Conservation (phyloP, 1,284 basidiomycete species). For the Singerocomus inundabilis region DNA sequence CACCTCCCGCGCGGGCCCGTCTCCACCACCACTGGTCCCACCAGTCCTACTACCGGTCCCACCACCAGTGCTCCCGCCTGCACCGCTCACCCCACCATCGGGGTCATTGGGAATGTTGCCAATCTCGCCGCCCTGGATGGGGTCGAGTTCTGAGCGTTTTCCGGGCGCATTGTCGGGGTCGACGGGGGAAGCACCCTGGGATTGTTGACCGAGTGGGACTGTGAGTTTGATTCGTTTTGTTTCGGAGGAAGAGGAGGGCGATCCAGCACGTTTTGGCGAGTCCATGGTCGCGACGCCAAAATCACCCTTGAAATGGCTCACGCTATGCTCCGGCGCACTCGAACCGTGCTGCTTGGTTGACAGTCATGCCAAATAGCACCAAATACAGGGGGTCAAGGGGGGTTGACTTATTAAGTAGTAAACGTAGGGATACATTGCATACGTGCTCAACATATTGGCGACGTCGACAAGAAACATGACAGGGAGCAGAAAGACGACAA, state of each 20-base stretch:
- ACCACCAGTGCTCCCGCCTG: no score
- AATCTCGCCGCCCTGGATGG: conserved; percentile 66
- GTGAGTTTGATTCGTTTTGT: conserved; percentile 66
- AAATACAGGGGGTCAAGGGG: conserved; percentile 24
- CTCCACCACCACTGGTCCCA: no score
- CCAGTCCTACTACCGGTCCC: no score
- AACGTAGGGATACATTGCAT: no score
- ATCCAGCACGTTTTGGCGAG: conserved; percentile 72
- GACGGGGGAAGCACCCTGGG: conserved; percentile 62
- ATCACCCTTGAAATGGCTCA: conserved; percentile 27
- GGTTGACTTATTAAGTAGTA: conserved; percentile 3
- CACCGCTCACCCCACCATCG: conserved; percentile 37
- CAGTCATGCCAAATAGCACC: conserved; percentile 12
- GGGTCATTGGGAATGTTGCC: conserved; percentile 62
- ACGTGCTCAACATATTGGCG: no score
- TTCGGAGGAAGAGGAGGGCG: conserved; percentile 58
- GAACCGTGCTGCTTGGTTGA: conserved; percentile 4
- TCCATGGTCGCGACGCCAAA: conserved; percentile 47
- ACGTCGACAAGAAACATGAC: no score
- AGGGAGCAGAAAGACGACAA: no score
- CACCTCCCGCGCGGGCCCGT: no score
- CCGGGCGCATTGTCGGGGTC: conserved; percentile 73
- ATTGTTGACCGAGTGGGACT: conserved; percentile 47
- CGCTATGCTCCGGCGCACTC: conserved; percentile 17
- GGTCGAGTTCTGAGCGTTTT: conserved; percentile 75